Evolutionary conservation across 257 asterid genomes (phyloP), one percentile per base, ranked within the genome.

Genomic region (Solanum peruvianum): DNA sequence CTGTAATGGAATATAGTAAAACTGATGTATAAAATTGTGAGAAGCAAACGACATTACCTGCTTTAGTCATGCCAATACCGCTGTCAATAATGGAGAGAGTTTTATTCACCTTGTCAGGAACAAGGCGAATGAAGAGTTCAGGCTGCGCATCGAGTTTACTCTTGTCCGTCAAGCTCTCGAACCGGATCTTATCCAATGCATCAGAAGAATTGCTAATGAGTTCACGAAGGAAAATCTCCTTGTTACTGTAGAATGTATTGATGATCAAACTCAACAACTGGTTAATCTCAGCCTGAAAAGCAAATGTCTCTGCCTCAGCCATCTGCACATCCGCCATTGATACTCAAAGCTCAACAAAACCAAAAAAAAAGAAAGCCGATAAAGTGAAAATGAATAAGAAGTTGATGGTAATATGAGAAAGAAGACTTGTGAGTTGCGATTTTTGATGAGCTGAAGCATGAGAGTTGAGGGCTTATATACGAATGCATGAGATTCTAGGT

Each of bases 61-160:
- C 88, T 27, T 76, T 86, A n/a, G 88, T 76, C 88, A 86, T 86
- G 49, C 88, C 88, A 25, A 58, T 77, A 60, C 88, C 88, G 10
- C 88, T 86, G 5, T 86, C 88, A 60, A 77, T 41, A 3, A 86
- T 86, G 44, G 88, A 52, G 10, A 86, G 88, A 4, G 88, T 86
- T 14, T 86, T 86, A 45, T 62, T 77, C 25, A 44, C 52, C 86
- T 86, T 86, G 56, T 86, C 39, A 41, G 88, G 88, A 11, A 76
- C 56, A 29, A 77, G 69, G 49, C 82, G 88, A 76, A 86, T 86
- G 67, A 86, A 86, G 20, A 86, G 85, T 62, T 86, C 78, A 75
- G 78, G 88, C 71, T 86, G 88, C 42, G 86, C 78, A 77, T 86
- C 88, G 2, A 86, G 86, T 42, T 60, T 86, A 16, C 77, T 86